Conservation (phyloP, 2,329 filamentous ascomycete species). For the Ascochyta fabae region DNA sequence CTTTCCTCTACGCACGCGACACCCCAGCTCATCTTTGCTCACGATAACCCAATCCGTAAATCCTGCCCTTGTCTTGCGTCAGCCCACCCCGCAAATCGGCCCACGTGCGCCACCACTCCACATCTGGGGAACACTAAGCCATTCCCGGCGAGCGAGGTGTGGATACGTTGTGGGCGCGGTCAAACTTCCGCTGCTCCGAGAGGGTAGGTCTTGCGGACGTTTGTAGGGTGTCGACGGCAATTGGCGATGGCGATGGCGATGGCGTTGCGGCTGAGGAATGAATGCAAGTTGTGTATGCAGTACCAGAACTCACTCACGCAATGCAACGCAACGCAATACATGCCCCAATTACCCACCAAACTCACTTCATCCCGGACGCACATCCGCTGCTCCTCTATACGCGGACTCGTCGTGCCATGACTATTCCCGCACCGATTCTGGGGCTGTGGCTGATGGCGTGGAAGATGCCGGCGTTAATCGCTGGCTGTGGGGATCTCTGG, state of each 20-base stretch:
- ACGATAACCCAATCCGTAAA: background rate
- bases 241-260: too few species aligned
- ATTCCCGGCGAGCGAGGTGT: background rate
- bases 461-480: background rate
- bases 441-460: background rate
- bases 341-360: too few species aligned
- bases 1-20: background rate
- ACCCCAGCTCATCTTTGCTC: background rate
- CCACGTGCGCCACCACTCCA: constrained; percentile 15
- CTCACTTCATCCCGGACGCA: background rate
- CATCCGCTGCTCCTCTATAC: background rate
- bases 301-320: too few species aligned
- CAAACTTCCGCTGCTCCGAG: constrained; percentile 15
- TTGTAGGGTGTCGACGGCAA: background rate
- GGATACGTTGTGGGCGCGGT: background rate
- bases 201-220: background rate
- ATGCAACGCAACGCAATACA: too few species aligned
- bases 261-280: too few species aligned
- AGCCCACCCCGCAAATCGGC: constrained; percentile 15
- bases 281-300: too few species aligned
- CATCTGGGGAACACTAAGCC: constrained; percentile 9
- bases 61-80: background rate
- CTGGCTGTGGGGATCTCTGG: background rate
- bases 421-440: constrained; percentile 6
- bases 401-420: background rate